phyloP scores from a whole-genome alignment of 2,329 filamentous ascomycete species.

The Davidsoniella eucalypti region DNA sequence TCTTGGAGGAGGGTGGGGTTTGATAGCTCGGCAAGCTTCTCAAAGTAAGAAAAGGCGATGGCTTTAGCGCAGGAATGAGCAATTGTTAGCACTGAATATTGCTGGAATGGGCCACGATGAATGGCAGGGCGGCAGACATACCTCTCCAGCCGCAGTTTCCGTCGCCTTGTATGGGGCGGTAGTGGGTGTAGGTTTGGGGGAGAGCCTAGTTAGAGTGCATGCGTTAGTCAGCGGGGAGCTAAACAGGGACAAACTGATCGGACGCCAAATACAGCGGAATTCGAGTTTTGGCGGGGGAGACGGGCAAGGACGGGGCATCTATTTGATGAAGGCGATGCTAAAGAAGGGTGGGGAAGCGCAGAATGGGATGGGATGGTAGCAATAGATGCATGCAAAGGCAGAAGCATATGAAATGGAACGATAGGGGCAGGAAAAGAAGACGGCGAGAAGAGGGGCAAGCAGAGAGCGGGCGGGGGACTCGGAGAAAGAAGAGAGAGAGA shows the following conservation, averaged over 20 bases:
- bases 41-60: slow-evolving; percentile 84
- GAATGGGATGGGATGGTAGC: not conserved
- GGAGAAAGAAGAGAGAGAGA: slow-evolving; percentile 4
- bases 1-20: slow-evolving; percentile 47
- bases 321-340: not conserved
- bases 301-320: too few relatives aligned
- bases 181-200: slow-evolving; percentile 70
- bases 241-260: not conserved
- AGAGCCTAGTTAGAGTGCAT: slow-evolving; percentile 41
- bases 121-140: slow-evolving; percentile 30
- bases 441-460: too few relatives aligned
- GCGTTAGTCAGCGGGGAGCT: not conserved
- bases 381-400: not conserved
- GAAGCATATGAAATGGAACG: not conserved
- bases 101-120: not conserved
- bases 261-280: not conserved
- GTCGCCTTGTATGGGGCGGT: slow-evolving; percentile 76
- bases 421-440: not conserved
- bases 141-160: slow-evolving; percentile 97
- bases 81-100: slow-evolving; percentile 4
- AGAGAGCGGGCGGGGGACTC: slow-evolving; percentile 4
- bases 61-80: slow-evolving; percentile 34
- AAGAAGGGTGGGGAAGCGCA: not conserved
- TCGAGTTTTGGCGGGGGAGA: too few relatives aligned
- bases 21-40: slow-evolving; percentile 56